These are phyloP conservation scores for Agroathelia rolfsii DNA, from an alignment of 1,284 basidiomycete genomes.

Conservation along the genomic window DNA sequence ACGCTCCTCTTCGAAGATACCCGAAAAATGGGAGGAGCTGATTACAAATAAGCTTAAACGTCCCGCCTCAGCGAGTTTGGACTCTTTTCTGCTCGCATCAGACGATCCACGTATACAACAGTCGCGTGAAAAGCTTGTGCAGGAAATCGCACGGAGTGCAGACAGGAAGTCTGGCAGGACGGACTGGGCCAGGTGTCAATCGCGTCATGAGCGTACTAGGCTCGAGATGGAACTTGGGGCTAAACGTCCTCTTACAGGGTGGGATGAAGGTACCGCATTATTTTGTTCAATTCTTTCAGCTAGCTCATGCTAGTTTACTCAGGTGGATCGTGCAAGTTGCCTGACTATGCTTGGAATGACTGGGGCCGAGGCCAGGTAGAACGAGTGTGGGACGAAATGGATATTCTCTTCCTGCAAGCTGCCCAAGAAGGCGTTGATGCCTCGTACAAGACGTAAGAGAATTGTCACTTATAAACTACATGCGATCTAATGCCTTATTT, in stretches of 20 bases:
- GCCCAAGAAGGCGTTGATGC: conserved; percentile 77
- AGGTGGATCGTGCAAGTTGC: conserved; percentile 81
- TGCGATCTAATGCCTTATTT: conserved; percentile 5
- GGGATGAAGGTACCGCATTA: conserved; percentile 71
- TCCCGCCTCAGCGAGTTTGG: conserved; percentile 82
- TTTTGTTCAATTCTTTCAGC: conserved; percentile 1
- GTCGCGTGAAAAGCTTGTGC: conserved; percentile 75
- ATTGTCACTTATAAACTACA: too few relatives aligned
- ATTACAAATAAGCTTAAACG: conserved; percentile 61
- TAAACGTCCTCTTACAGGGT: conserved; percentile 82
- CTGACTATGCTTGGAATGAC: conserved; percentile 90
- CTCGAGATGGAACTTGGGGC: conserved; percentile 77
- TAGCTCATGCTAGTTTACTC: too few relatives aligned
- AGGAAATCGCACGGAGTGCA: conserved; percentile 47
- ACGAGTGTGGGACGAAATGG: conserved; percentile 90
- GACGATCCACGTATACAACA: conserved; percentile 89
- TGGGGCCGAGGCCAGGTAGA: conserved; percentile 90
- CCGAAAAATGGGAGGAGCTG: conserved; percentile 62
- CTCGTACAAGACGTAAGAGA: conserved; percentile 77
- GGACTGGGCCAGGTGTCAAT: conserved; percentile 91
- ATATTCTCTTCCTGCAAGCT: conserved; percentile 79
- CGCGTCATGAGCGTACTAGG: conserved; percentile 81
- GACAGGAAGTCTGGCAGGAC: conserved; percentile 63
- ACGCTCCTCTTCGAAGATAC: conserved; percentile 44
- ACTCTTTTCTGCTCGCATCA: conserved; percentile 83